Percentiles rank a stretch among this genome's conserved stretches.
These are phyloP conservation scores for Talaromyces rugulosus DNA, from an alignment of 2,329 filamentous ascomycete genomes.

Conservation along the genomic window DNA sequence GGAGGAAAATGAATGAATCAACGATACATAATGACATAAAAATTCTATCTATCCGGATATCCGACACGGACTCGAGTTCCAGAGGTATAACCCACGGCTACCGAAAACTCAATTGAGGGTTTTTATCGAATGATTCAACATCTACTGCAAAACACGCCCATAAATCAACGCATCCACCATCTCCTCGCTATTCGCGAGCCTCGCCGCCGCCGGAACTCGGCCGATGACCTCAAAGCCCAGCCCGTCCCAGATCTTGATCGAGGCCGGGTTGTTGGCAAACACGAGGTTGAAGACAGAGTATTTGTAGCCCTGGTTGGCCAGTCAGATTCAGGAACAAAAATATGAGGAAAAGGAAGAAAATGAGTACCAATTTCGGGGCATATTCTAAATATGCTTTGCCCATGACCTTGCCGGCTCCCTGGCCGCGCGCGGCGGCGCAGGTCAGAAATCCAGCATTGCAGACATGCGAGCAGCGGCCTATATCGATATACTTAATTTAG, in stretches of 20 bases:
- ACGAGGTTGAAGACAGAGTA: conserved; percentile 41
- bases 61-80: neutral
- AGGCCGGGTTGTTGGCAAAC: conserved; percentile 37
- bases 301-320: conserved; percentile 30
- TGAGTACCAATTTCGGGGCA: conserved; percentile 32
- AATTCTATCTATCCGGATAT: neutral
- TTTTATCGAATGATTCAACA: neutral
- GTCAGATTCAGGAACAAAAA: neutral
- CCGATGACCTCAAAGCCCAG: conserved; percentile 35
- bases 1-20: neutral
- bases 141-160: conserved; percentile 25
- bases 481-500: neutral
- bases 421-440: conserved; percentile 26
- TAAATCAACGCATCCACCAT: conserved; percentile 38
- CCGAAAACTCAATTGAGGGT: neutral
- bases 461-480: conserved; percentile 37
- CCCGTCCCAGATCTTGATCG: conserved; percentile 35
- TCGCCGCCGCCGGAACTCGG: conserved; percentile 32
- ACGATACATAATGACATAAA: neutral
- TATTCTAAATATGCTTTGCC: conserved; percentile 33
- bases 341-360: neutral
- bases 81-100: neutral
- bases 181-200: conserved; percentile 32
- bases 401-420: conserved; percentile 33
- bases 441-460: conserved; percentile 38